Percentiles rank a stretch among this genome's conserved stretches.
Evolutionary conservation across 2,329 filamentous ascomycete genomes (phyloP).

Genomic region (Colletotrichum truncatum): DNA sequence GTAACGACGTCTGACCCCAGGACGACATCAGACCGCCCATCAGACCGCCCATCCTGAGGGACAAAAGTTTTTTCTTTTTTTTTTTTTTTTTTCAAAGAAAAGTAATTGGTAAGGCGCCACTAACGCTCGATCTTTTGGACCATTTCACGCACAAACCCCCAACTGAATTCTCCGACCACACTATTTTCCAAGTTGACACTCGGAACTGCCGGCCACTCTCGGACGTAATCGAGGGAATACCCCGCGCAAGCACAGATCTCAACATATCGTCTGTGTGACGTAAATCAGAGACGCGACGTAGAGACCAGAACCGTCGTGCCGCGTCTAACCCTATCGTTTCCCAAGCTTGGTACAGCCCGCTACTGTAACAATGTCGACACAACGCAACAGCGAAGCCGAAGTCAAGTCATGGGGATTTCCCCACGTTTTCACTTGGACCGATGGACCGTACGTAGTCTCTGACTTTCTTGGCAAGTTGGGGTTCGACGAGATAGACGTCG

Average conservation of each 20-base stretch:
- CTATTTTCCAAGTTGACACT: neutral
- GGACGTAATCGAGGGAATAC: slow-evolving; percentile 6
- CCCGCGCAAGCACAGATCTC: slow-evolving; percentile 5
- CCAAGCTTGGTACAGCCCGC: neutral
- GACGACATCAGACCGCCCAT: neutral
- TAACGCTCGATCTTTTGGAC: neutral
- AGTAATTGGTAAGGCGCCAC: too few relatives aligned
- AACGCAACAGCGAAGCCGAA: slow-evolving; percentile 63
- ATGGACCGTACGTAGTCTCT: slow-evolving; percentile 66
- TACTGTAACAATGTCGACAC: slow-evolving; percentile 35
- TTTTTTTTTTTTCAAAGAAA: neutral
- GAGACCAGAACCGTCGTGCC: too few relatives aligned
- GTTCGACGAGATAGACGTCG: too few relatives aligned
- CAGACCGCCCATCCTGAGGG: neutral
- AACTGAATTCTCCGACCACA: neutral
- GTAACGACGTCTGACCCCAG: neutral
- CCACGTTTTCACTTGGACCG: slow-evolving; percentile 77
- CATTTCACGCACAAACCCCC: neutral
- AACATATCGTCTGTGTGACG: slow-evolving; percentile 12
- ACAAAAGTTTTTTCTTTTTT: neutral
- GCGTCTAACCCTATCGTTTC: neutral
- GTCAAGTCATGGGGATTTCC: slow-evolving; percentile 76
- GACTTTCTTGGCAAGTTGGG: neutral
- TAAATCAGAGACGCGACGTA: too few relatives aligned
- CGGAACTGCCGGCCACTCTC: slow-evolving; percentile 1